These are phyloP conservation scores for Epichloe glyceriae DNA, from an alignment of 2,329 filamentous ascomycete species.

Conservation along the genomic window DNA sequence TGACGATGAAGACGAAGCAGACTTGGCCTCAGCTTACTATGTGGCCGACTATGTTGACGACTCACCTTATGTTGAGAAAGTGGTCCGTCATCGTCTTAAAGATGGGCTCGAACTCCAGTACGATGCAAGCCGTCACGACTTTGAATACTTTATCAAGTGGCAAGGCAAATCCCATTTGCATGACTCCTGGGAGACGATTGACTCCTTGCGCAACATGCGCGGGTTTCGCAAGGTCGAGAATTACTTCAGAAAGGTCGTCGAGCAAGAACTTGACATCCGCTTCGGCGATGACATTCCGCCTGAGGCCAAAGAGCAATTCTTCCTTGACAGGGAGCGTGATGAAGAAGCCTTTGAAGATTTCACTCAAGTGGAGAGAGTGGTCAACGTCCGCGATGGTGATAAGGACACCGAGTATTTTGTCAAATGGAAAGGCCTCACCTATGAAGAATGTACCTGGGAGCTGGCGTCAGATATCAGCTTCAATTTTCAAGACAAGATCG, in stretches of 20 bases:
- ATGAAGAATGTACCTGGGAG: slow-evolving; percentile 95
- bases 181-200: slow-evolving; percentile 83
- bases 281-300: slow-evolving; percentile 64
- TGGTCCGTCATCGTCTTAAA: slow-evolving; percentile 74
- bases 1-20: slow-evolving; percentile 49
- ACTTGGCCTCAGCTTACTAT: slow-evolving; percentile 49
- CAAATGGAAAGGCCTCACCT: slow-evolving; percentile 92
- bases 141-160: slow-evolving; percentile 94
- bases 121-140: slow-evolving; percentile 57
- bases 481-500: slow-evolving; percentile 78
- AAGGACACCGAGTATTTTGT: slow-evolving; percentile 80
- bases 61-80: slow-evolving; percentile 76
- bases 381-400: slow-evolving; percentile 68
- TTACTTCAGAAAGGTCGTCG: slow-evolving; percentile 75
- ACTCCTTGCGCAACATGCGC: slow-evolving; percentile 60
- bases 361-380: slow-evolving; percentile 85
- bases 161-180: slow-evolving; percentile 90
- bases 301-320: slow-evolving; percentile 86
- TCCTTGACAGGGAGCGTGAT: slow-evolving; percentile 85
- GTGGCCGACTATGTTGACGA: slow-evolving; percentile 59
- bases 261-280: slow-evolving; percentile 65
- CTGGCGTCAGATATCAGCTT: slow-evolving; percentile 58
- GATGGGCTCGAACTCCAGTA: slow-evolving; percentile 48
- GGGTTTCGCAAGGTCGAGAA: slow-evolving; percentile 88
- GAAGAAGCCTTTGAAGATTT: slow-evolving; percentile 81